Conservation (phyloP, 169 alveolate species). For the Eimeria praecox region DNA sequence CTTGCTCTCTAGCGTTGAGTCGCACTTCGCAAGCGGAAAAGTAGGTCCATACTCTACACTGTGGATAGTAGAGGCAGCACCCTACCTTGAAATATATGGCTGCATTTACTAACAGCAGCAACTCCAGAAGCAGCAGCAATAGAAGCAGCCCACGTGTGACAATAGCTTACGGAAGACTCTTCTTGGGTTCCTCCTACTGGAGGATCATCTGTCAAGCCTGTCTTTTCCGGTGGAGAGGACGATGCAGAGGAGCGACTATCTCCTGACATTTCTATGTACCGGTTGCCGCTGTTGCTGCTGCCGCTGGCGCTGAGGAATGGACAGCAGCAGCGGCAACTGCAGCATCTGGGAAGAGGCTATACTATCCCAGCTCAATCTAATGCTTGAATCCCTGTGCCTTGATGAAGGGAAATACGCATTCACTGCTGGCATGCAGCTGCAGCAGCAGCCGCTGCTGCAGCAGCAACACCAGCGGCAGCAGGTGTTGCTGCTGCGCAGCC, state of each 20-base stretch:
- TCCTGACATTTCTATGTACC: conserved; percentile 12
- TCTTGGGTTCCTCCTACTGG: background rate
- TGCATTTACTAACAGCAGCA: background rate
- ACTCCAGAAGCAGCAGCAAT: background rate
- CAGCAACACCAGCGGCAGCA: conserved; percentile 2
- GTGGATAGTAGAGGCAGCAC: background rate
- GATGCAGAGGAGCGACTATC: background rate
- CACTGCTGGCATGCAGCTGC: conserved; percentile 13
- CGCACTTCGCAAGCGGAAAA: background rate
- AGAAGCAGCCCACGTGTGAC: background rate
- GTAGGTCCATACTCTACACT: background rate
- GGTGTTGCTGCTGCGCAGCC: conserved; percentile 36
- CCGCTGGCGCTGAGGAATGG: conserved; percentile 29
- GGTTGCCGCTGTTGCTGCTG: background rate
- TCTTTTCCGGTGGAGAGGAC: conserved; percentile 17
- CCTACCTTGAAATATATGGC: background rate
- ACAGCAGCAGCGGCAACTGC: conserved; percentile 53
- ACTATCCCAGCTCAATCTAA: background rate
- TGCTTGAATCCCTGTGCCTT: background rate
- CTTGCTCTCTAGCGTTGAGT: background rate
- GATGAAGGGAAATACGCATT: background rate
- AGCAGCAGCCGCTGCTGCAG: conserved; percentile 43
- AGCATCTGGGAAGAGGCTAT: background rate
- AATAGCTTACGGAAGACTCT: conserved; percentile 21
- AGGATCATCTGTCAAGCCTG: background rate